Evolutionary conservation across 306 rosid genomes (phyloP), one percentile per base, ranked within the genome.

Genomic region (Vicia faba): DNA sequence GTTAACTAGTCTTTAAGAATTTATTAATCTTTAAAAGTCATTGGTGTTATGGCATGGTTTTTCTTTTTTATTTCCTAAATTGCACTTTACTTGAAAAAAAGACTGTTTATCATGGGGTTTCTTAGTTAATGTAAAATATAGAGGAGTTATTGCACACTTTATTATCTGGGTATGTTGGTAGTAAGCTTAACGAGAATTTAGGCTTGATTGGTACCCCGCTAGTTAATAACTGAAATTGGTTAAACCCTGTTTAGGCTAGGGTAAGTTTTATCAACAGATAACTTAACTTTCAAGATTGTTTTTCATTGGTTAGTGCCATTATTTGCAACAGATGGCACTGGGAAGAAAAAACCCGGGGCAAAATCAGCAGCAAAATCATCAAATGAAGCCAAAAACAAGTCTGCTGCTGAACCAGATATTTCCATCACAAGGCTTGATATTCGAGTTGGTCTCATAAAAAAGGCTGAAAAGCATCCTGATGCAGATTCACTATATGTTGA

Each of bases 401-500:
- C 84, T 38, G 71, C 78, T 33, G 70, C 71, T 70, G 89, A 88
- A 70, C 74, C 75, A 19, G 96, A 70, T 36, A 88, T 88, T 77
- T 12, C 92, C 40, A 86, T 93, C 56, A 67, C 88, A n/a, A 90
- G 97, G 79, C 91, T 93, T 33, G 96, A 93, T 72, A 88, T 93
- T 26, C 95, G 99, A 11, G 96, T 93, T 68, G 97, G 99, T 36
- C 82, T 83, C 55, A 86, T 93, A 57, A 84, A 78, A 11, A 90
- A 80, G 45, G 96, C 80, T 57, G 81, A 83, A 79, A 93, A 90
- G 69, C 99, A 90, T 79, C 99, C 99, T 16, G 97, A 85, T 81
- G 99, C 99, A 11, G 99, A 93, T 79, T 55, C 97, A 7, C 79
- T 93, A 0, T 93, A 93, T n/a, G 97, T 90, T 11, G 99, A 90